Evolutionary conservation across 768 basidiomycete species (phyloP).

Genomic region (Termitomyces sp.): DNA sequence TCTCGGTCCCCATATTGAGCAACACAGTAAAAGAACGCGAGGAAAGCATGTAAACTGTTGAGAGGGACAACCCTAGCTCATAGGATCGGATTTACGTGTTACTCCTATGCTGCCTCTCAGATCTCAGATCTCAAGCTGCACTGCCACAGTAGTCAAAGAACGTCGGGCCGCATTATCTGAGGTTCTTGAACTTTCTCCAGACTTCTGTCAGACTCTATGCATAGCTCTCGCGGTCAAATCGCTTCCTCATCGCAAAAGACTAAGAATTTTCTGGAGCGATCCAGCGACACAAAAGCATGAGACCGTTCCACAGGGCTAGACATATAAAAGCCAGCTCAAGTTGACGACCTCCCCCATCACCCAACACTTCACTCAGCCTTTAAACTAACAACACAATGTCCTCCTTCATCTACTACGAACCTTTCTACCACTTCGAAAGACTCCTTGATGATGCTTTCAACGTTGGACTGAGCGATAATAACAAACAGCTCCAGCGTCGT

Average conservation of each 20-base stretch:
- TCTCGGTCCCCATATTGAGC: no score
- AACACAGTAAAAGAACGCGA: no score
- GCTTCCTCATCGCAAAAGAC: background rate
- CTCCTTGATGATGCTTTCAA: slow-evolving; percentile 21
- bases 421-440: slow-evolving; percentile 37
- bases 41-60: no score
- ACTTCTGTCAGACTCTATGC: background rate
- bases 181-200: background rate
- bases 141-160: background rate
- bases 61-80: no score
- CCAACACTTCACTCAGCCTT: no score
- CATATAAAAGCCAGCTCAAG: background rate
- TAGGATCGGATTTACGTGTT: no score
- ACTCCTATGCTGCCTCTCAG: no score
- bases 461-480: slow-evolving; percentile 1
- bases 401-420: slow-evolving; percentile 31
- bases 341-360: no score
- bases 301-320: background rate
- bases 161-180: background rate
- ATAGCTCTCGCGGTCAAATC: background rate
- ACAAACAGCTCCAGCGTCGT: background rate
- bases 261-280: background rate
- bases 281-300: background rate
- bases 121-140: no score
- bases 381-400: no score